Percentiles rank a stretch among this genome's conserved stretches.
These are phyloP conservation scores for Fusarium hostae DNA, from an alignment of 2,329 filamentous ascomycete species.

Conservation along the genomic window DNA sequence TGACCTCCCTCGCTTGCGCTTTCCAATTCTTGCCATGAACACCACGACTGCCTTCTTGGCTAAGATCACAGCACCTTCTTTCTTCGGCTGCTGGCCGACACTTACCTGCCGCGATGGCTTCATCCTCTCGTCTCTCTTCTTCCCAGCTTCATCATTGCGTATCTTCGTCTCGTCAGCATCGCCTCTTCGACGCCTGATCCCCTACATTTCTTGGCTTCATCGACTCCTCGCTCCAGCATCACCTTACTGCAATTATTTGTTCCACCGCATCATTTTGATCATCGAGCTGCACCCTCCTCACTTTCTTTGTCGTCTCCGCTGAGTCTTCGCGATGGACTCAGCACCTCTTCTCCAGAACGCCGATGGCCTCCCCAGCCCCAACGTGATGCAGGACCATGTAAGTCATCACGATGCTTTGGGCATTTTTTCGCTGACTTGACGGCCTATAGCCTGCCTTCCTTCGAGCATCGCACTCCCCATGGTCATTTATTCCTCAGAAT, in stretches of 20 bases:
- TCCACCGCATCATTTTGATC: not conserved
- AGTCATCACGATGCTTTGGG: not conserved
- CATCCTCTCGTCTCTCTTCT: not conserved
- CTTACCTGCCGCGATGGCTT: not conserved
- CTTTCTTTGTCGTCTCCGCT: not conserved
- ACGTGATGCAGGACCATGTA: conserved; percentile 52
- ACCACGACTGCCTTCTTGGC: not conserved
- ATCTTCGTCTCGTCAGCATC: conserved; percentile 9
- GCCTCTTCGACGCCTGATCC: conserved; percentile 6
- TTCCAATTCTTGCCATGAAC: not conserved
- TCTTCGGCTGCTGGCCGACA: not conserved
- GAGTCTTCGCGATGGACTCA: conserved; percentile 46
- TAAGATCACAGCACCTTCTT: not conserved
- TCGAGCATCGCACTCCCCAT: conserved; percentile 63
- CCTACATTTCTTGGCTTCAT: conserved; percentile 22
- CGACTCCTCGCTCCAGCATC: conserved; percentile 15
- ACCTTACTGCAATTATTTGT: not conserved
- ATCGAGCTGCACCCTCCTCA: not conserved
- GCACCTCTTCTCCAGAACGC: conserved; percentile 49
- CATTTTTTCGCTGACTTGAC: conserved; percentile 17
- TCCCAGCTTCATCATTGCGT: conserved; percentile 18
- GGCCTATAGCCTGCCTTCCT: conserved; percentile 60
- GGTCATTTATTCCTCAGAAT: conserved; percentile 59
- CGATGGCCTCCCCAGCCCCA: conserved; percentile 47
- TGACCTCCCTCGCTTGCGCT: not conserved